Evolutionary conservation across 441 rosid species (phyloP).

Genomic region (Erodium texanum): DNA sequence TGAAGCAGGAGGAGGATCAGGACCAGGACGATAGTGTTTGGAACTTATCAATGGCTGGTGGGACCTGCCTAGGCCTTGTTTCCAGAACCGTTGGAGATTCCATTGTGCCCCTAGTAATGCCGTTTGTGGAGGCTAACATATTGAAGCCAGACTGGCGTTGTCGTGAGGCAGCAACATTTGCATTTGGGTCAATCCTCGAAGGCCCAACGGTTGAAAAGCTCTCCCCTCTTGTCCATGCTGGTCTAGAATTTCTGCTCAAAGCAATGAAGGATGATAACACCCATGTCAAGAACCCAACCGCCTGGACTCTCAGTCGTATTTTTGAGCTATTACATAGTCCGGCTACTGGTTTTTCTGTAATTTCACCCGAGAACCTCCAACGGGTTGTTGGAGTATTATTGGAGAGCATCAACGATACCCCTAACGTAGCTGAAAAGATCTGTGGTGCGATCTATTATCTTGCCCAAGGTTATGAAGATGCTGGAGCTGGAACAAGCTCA

Average conservation of each 20-base stretch:
- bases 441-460: constrained; percentile 69
- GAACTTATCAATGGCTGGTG: constrained; percentile 75
- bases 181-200: constrained; percentile 49
- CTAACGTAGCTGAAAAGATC: constrained; percentile 67
- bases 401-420: constrained; percentile 39
- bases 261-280: constrained; percentile 58
- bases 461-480: constrained; percentile 46
- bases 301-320: constrained; percentile 47
- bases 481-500: constrained; percentile 38
- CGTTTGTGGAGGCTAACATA: constrained; percentile 44
- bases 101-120: constrained; percentile 43
- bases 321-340: constrained; percentile 43
- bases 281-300: constrained; percentile 70
- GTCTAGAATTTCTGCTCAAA: constrained; percentile 33
- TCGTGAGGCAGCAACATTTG: constrained; percentile 74
- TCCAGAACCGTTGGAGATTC: constrained; percentile 49
- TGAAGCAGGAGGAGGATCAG: constrained; percentile 54
- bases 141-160: constrained; percentile 45
- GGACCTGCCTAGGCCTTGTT: constrained; percentile 63
- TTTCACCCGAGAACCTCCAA: constrained; percentile 34
- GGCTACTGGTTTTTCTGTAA: constrained; percentile 30
- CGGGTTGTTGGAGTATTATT: constrained; percentile 34
- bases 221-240: constrained; percentile 33
- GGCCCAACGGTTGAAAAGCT: constrained; percentile 49
- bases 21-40: constrained; percentile 45